Evolutionary conservation across 2,329 filamentous ascomycete genomes (phyloP), one percentile per base, ranked within the genome.

Genomic region (Stenocarpella maydis): DNA sequence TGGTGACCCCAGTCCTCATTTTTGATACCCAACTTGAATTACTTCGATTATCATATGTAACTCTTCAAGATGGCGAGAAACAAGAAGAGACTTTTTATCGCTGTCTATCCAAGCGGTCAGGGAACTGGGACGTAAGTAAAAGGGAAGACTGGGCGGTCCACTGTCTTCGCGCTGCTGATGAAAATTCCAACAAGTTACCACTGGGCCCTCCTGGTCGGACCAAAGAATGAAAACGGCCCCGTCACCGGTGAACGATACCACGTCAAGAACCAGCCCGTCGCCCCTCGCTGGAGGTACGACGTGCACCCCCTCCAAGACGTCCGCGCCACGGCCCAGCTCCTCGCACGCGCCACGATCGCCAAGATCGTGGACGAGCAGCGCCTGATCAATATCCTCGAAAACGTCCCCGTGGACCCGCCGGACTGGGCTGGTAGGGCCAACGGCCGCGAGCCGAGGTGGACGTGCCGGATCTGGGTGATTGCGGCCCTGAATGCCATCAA

Each of bases 361-460:
- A 65, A 65, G 34, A 31, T 61, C 7, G 39, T 65, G 26, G 34
- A 65, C 21, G 47, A 65, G 24, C 8, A n/a, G 17, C 47, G 47
- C 34, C 7, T 65, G 34, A 65, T 52, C 17, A 39, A 15, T 0
- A 41, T 26, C 7, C 47, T 65, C 19, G 34, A 28, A 14, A 41
- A 19, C 7, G 34, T 43, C 7, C 47, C 61, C 15, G 61, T 65
- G 8, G 47, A 53, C 19, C 61, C 61, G 17, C 21, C 37, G 7
- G 34, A 65, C 31, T 65, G 61, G 61, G 7, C 41, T 1, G 61
- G 47, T 1, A 50, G 37, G 34, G 24, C 9, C 1, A 8, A n/a
- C 12, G 61, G 61, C 34, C n/a, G 31, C 3, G 47, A 65, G 45
- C 61, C 61, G 49, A 53, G 19, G 15, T 65, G 61, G 61, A 65